phyloP scores from a whole-genome alignment of 1,139 yeast species.

The Yamadazyma dushanensis region DNA sequence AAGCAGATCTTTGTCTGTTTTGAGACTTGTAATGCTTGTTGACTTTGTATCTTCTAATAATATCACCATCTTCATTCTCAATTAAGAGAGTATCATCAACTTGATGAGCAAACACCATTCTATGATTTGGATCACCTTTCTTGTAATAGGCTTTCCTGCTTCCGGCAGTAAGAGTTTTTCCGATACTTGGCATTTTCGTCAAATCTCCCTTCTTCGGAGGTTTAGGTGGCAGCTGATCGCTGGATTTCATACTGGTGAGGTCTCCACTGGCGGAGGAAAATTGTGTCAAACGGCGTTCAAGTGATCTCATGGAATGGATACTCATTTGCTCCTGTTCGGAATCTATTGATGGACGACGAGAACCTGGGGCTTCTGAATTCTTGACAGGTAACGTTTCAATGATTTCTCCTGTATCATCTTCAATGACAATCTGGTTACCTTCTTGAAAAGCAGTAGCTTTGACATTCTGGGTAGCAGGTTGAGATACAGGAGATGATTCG shows the following conservation, averaged over 20 bases:
- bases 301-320: constrained; percentile 43
- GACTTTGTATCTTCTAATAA: constrained; percentile 76
- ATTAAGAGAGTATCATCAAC: constrained; percentile 72
- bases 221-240: constrained; percentile 1
- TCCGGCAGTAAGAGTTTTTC: constrained; percentile 7
- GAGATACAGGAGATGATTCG: constrained; percentile 6
- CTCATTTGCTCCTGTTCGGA: constrained; percentile 24
- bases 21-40: constrained; percentile 45
- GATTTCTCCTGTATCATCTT: constrained; percentile 81
- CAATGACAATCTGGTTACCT: constrained; percentile 69
- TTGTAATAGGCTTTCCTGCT: constrained; percentile 28
- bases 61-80: constrained; percentile 91
- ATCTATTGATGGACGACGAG: too few relatives aligned
- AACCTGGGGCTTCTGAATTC: neutral
- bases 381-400: constrained; percentile 41
- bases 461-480: constrained; percentile 10
- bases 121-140: constrained; percentile 32
- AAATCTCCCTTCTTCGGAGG: constrained; percentile 1
- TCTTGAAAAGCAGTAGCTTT: constrained; percentile 66
- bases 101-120: constrained; percentile 46
- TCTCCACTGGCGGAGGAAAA: constrained; percentile 23
- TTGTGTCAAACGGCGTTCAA: constrained; percentile 37
- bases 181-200: constrained; percentile 6
- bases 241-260: neutral
- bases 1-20: constrained; percentile 26